These are phyloP conservation scores for Fusarium verticillioides DNA, from an alignment of 2,329 filamentous ascomycete species.

Conservation along the genomic window DNA sequence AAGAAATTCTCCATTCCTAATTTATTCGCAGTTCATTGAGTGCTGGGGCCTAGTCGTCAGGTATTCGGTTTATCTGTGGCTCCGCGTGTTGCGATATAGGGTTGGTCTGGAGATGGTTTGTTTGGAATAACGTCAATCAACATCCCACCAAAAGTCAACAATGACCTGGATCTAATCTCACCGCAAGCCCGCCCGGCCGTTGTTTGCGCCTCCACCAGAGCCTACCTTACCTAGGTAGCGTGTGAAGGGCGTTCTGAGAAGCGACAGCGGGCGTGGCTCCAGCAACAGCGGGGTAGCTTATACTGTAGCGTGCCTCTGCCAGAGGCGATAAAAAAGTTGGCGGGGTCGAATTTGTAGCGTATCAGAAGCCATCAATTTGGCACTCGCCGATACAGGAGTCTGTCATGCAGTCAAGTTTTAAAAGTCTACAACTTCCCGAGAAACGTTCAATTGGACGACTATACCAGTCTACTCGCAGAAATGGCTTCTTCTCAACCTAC, in stretches of 20 bases:
- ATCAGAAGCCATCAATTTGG: conserved; percentile 44
- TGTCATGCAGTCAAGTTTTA: conserved; percentile 22
- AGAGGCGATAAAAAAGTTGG: conserved; percentile 35
- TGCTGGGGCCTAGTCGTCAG: background rate
- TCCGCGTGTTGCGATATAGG: conserved; percentile 2
- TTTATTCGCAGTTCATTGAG: conserved; percentile 8
- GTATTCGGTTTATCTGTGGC: background rate
- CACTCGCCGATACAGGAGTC: conserved; percentile 46
- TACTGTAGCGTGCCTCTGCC: conserved; percentile 11
- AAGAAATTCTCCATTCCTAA: conserved; percentile 87
- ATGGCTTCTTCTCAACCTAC: conserved; percentile 47
- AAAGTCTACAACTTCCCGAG: conserved; percentile 5
- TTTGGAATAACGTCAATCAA: conserved; percentile 32
- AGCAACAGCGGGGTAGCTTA: conserved; percentile 48
- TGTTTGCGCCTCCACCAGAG: conserved; percentile 10
- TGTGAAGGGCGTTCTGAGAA: conserved; percentile 34
- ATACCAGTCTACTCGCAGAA: conserved; percentile 28
- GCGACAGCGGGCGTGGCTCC: conserved; percentile 39
- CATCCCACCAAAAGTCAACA: conserved; percentile 42
- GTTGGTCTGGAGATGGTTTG: conserved; percentile 18
- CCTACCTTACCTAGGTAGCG: conserved; percentile 6
- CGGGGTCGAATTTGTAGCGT: conserved; percentile 29
- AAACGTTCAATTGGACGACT: background rate
- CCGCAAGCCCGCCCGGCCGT: conserved; percentile 12
- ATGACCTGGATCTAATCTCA: conserved; percentile 10